Evolutionary conservation across 179 eudicot species (phyloP).

Genomic region (Camellia oleifera): DNA sequence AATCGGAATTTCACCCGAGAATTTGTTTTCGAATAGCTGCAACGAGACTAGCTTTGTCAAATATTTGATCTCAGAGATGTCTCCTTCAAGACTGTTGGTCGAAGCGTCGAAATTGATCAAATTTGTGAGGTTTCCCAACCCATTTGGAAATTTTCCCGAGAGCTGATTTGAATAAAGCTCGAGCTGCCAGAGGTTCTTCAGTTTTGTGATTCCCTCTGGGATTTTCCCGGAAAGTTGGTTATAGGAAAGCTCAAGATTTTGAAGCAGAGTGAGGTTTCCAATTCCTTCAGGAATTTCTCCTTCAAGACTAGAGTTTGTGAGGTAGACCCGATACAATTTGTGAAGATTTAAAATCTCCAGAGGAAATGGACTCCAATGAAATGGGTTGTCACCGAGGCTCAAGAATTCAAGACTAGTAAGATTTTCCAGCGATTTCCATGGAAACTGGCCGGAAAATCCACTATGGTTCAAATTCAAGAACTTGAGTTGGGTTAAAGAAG

Average conservation of each 20-base stretch:
- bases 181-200: slow-evolving; percentile 43
- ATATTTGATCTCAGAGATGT: slow-evolving; percentile 44
- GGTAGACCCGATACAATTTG: slow-evolving; percentile 32
- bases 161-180: slow-evolving; percentile 48
- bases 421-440: slow-evolving; percentile 35
- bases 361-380: slow-evolving; percentile 31
- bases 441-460: slow-evolving; percentile 35
- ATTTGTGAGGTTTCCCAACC: slow-evolving; percentile 49
- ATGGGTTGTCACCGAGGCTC: slow-evolving; percentile 38
- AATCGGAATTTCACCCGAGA: slow-evolving; percentile 51
- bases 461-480: slow-evolving; percentile 25
- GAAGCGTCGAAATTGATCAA: slow-evolving; percentile 51
- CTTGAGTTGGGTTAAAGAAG: slow-evolving; percentile 24
- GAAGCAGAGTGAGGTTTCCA: slow-evolving; percentile 40
- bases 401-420: slow-evolving; percentile 25
- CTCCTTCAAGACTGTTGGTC: slow-evolving; percentile 48
- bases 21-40: slow-evolving; percentile 45
- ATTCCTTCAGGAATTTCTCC: slow-evolving; percentile 57
- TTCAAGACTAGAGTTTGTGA: slow-evolving; percentile 50
- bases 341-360: slow-evolving; percentile 23
- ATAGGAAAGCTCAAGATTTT: slow-evolving; percentile 44
- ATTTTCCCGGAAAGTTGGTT: slow-evolving; percentile 44
- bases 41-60: slow-evolving; percentile 37
- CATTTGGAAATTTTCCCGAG: slow-evolving; percentile 48
- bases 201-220: slow-evolving; percentile 39